Conservation (phyloP, 371 early-diverging fungal genomes). For the Lichtheimia hyalospora region DNA sequence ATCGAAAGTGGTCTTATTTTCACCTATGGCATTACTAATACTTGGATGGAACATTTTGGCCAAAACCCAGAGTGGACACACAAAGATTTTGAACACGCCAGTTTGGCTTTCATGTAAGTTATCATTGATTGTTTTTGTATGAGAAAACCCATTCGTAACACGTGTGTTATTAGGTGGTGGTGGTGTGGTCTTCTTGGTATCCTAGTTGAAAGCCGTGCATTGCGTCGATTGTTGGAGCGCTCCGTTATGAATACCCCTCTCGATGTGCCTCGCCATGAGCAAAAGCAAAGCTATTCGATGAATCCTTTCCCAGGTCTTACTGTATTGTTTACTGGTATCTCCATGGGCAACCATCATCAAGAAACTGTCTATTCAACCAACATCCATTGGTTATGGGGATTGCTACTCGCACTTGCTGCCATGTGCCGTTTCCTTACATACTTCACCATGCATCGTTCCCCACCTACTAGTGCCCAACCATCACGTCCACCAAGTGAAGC, state of each 20-base stretch:
- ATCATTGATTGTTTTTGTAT: not conserved
- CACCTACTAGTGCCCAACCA: slow-evolving; percentile 26
- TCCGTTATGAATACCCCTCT: slow-evolving; percentile 17
- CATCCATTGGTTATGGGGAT: slow-evolving; percentile 63
- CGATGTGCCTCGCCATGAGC: slow-evolving; percentile 22
- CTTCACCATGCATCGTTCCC: slow-evolving; percentile 27
- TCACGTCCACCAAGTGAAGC: slow-evolving; percentile 45
- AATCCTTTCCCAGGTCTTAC: slow-evolving; percentile 63
- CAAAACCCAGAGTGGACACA: slow-evolving; percentile 55
- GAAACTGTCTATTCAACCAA: slow-evolving; percentile 54
- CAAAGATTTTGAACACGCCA: slow-evolving; percentile 67
- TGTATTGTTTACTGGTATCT: slow-evolving; percentile 59
- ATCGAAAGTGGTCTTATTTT: slow-evolving; percentile 50
- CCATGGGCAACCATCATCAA: slow-evolving; percentile 67
- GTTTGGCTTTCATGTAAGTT: slow-evolving; percentile 55
- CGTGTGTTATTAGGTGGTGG: slow-evolving; percentile 43
- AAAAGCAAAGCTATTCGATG: slow-evolving; percentile 26
- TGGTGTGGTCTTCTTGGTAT: slow-evolving; percentile 63
- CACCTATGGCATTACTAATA: slow-evolving; percentile 63
- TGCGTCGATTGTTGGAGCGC: slow-evolving; percentile 41
- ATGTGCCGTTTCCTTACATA: slow-evolving; percentile 55
- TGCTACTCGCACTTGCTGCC: slow-evolving; percentile 52
- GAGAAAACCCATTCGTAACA: not conserved
- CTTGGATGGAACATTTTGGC: slow-evolving; percentile 67
- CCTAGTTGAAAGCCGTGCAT: slow-evolving; percentile 50